Evolutionary conservation across 1,139 yeast genomes (phyloP).

Genomic region (Yamadazyma buinensis): DNA sequence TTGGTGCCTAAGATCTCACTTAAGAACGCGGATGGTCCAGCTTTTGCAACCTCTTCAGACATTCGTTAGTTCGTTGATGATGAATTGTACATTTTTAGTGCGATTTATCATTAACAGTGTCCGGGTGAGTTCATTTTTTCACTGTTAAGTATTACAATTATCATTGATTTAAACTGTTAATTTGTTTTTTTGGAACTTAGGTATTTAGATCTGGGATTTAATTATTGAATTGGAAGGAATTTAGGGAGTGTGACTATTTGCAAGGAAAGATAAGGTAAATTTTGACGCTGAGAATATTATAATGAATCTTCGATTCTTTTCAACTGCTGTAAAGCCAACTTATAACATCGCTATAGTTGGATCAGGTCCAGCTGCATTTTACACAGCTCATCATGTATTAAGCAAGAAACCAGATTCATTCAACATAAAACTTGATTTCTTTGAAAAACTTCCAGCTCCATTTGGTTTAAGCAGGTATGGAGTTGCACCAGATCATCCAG

Average conservation of each 20-base stretch:
- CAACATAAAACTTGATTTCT: constrained; percentile 55
- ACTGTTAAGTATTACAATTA: too few species aligned
- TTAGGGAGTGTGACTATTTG: too few species aligned
- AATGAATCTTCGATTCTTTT: too few species aligned
- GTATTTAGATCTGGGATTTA: too few species aligned
- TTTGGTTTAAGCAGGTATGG: constrained; percentile 90
- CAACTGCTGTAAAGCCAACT: constrained; percentile 9
- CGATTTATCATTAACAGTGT: background rate
- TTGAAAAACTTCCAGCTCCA: constrained; percentile 85
- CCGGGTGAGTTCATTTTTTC: too few species aligned
- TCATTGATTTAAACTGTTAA: too few species aligned
- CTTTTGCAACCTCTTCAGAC: constrained; percentile 17
- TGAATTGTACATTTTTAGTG: background rate
- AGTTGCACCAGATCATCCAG: constrained; percentile 99
- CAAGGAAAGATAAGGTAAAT: too few species aligned
- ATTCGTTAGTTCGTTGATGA: constrained; percentile 2
- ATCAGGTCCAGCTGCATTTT: constrained; percentile 96
- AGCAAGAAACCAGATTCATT: constrained; percentile 37
- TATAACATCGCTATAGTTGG: constrained; percentile 73
- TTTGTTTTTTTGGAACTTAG: too few species aligned
- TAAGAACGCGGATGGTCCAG: constrained; percentile 74
- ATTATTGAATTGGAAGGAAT: too few species aligned
- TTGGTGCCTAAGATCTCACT: constrained; percentile 73
- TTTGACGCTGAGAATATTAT: too few species aligned
- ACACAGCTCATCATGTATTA: constrained; percentile 75